Conservation (phyloP, 2,329 filamentous ascomycete species). For the Alternaria gaisen region DNA sequence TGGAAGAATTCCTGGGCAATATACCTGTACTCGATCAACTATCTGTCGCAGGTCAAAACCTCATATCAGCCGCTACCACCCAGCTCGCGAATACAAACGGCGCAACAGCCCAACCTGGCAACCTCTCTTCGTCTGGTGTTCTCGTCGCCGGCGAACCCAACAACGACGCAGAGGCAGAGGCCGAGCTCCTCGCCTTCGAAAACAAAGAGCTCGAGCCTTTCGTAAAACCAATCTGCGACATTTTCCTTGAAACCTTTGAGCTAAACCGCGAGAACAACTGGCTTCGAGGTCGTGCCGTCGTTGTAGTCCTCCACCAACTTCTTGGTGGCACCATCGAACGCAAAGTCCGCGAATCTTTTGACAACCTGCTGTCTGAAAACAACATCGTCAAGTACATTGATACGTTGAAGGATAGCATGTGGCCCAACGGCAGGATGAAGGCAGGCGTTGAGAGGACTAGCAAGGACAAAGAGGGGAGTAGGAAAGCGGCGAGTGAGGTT, state of each 20-base stretch:
- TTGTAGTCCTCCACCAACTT: constrained; percentile 94
- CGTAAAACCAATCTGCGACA: constrained; percentile 97
- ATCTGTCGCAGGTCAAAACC: constrained; percentile 88
- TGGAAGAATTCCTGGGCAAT: constrained; percentile 97
- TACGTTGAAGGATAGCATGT: constrained; percentile 78
- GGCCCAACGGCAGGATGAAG: constrained; percentile 73
- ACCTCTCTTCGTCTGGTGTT: constrained; percentile 28
- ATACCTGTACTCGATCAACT: constrained; percentile 95
- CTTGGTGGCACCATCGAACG: constrained; percentile 95
- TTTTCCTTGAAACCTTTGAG: constrained; percentile 95
- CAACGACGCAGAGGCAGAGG: constrained; percentile 80
- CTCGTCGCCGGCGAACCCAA: constrained; percentile 57
- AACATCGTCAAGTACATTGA: constrained; percentile 78
- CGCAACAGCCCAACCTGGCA: constrained; percentile 22
- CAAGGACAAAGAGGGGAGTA: constrained; percentile 79
- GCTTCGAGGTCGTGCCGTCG: constrained; percentile 93
- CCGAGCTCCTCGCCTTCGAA: constrained; percentile 92
- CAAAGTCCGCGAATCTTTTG: constrained; percentile 87
- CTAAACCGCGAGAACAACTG: constrained; percentile 96
- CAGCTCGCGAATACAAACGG: constrained; percentile 55
- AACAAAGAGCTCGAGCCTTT: constrained; percentile 84
- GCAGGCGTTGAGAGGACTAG: constrained; percentile 66
- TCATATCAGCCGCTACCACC: constrained; percentile 76
- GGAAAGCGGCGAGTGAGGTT: constrained; percentile 87
- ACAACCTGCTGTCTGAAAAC: constrained; percentile 77